Evolutionary conservation across 2,329 filamentous ascomycete genomes (phyloP).

Genomic region (Huntiella bhutanensis): DNA sequence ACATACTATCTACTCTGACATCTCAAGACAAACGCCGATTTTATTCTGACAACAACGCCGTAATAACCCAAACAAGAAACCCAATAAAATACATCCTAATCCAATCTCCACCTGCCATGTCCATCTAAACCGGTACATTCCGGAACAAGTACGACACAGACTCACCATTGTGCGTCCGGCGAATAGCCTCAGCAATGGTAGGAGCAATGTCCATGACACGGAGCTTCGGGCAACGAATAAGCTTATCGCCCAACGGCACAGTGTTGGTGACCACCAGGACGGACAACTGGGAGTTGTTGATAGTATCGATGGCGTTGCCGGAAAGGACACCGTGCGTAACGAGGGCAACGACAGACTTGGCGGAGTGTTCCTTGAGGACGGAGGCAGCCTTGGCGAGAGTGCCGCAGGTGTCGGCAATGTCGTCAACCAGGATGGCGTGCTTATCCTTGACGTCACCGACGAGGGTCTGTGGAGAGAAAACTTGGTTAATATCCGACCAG

Average conservation of each 20-base stretch:
- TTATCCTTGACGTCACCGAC: slow-evolving; percentile 84
- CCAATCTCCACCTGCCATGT: not conserved
- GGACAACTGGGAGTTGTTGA: slow-evolving; percentile 60
- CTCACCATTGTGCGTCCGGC: slow-evolving; percentile 48
- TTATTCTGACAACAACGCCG: too few relatives aligned
- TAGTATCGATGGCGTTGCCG: slow-evolving; percentile 68
- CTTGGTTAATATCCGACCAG: slow-evolving; percentile 23
- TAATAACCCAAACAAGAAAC: not conserved
- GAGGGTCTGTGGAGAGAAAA: slow-evolving; percentile 24
- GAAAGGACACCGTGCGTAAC: slow-evolving; percentile 88
- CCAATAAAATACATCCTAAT: not conserved
- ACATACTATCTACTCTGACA: too few relatives aligned
- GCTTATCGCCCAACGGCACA: slow-evolving; percentile 44
- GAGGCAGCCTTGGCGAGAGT: slow-evolving; percentile 60
- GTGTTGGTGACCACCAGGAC: slow-evolving; percentile 79
- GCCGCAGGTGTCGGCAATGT: slow-evolving; percentile 94
- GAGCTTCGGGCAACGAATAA: slow-evolving; percentile 57
- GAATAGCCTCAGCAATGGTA: slow-evolving; percentile 54
- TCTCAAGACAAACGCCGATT: too few relatives aligned
- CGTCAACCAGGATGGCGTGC: slow-evolving; percentile 87
- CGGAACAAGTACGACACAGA: slow-evolving; percentile 50
- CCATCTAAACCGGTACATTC: slow-evolving; percentile 34
- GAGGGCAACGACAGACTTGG: slow-evolving; percentile 76
- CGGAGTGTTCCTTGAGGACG: slow-evolving; percentile 71
- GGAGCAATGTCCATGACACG: slow-evolving; percentile 84